Evolutionary conservation across 257 asterid genomes (phyloP).

Genomic region (Coffea canephora): DNA sequence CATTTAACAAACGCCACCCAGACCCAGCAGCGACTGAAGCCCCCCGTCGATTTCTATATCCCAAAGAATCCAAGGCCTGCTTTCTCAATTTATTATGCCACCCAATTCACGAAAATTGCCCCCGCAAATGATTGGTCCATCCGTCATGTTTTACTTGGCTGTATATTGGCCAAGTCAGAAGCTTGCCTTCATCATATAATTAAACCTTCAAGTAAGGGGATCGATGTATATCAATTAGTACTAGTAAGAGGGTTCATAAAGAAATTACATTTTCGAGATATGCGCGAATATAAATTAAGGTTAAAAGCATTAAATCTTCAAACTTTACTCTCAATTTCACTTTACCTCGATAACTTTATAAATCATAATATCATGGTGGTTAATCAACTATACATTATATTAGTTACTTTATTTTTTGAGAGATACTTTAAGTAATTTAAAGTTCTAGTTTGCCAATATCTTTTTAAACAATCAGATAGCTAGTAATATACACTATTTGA

Average conservation of each 20-base stretch:
- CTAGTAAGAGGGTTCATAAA: neutral
- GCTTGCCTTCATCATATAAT: neutral
- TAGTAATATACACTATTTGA: too few relatives aligned
- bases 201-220: neutral
- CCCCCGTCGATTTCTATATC: neutral
- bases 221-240: neutral
- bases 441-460: too few relatives aligned
- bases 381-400: too few relatives aligned
- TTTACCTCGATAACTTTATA: too few relatives aligned
- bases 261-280: neutral
- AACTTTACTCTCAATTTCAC: too few relatives aligned
- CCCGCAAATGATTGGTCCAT: slow-evolving; percentile 26
- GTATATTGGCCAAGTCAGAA: neutral
- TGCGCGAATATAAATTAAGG: too few relatives aligned
- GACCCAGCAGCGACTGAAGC: neutral
- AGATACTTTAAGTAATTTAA: too few relatives aligned
- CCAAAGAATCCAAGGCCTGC: slow-evolving; percentile 40
- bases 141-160: neutral
- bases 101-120: slow-evolving; percentile 13
- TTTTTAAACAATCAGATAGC: too few relatives aligned
- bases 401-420: too few relatives aligned
- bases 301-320: too few relatives aligned
- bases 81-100: slow-evolving; percentile 23
- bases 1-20: slow-evolving; percentile 16
- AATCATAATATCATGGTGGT: too few relatives aligned